Base-by-base conservation (phyloP, 768 basidiomycete species). In the Dictyophora rubrovolvata region DNA sequence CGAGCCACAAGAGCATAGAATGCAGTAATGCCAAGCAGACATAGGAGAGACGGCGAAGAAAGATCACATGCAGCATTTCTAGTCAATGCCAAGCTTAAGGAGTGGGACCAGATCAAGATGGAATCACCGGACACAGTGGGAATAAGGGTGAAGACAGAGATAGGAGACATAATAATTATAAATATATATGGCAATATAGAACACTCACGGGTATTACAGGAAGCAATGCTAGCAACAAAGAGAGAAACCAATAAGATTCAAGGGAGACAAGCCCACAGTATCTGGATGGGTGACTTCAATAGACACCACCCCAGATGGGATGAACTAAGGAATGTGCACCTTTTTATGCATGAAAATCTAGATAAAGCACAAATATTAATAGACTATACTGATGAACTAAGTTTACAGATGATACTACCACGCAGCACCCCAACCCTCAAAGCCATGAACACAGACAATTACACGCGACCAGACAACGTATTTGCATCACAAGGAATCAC, bases 381-480 rank as follows among this genome's bases (percentile, higher is more conserved):
- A 63, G 66, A 68, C 14, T 51, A 72, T 0, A 53, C 65, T 0
- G 56, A 48, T 0, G 63, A 63, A 0, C 53, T 70, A 51, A 61
- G 63, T 0, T 67, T 81, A 64, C 9, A 60, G 0, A 73, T 75
- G 73, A 56, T 66, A 0, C 70, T 81, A 0, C 74, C 72, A 0
- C 59, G 65, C 10, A 66, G 65, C 0, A 65, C 67, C 0, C 75
- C 75, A 0, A 82, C 74, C 0, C 67, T 80, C 0, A n/a, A 17
- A 5, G 63, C 70, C 0, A 48, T 42, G 0, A 48, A 22, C 1
- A 68, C 74, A 0, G 69, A 71, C 16, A 76, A 74, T 56, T 68
- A 65, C 52, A 72, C 73, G 4, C 53, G 73, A 8, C 68, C 71
- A 2, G 76, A 80, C 65, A 80, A 81, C 53, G 72, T 80, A 0